Percentiles rank a stretch among this genome's conserved stretches.
These are phyloP conservation scores for Leccinum broughii DNA, from an alignment of 768 basidiomycete species.

Conservation along the genomic window DNA sequence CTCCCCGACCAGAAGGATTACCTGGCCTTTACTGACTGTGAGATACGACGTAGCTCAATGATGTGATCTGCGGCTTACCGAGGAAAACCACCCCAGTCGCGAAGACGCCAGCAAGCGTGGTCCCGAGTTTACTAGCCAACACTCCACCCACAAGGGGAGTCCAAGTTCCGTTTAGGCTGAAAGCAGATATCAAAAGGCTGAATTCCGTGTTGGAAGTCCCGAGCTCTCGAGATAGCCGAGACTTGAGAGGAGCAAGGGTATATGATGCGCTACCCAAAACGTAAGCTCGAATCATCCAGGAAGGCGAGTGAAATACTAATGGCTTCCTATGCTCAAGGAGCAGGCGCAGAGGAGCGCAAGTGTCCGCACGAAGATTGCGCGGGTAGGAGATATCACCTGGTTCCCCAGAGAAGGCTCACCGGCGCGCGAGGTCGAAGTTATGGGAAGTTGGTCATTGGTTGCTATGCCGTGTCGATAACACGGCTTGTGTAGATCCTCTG, in stretches of 20 bases:
- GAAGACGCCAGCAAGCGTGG: slow-evolving; percentile 67
- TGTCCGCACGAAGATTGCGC: slow-evolving; percentile 51
- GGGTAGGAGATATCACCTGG: slow-evolving; percentile 26
- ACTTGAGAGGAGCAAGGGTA: slow-evolving; percentile 78
- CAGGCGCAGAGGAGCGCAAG: slow-evolving; percentile 72
- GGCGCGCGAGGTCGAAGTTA: not conserved
- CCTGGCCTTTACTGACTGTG: slow-evolving; percentile 48
- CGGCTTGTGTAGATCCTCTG: not conserved
- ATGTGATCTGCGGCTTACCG: slow-evolving; percentile 37
- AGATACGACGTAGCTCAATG: slow-evolving; percentile 4
- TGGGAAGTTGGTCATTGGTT: not conserved
- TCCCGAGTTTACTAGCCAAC: slow-evolving; percentile 68
- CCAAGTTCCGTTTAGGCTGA: slow-evolving; percentile 72
- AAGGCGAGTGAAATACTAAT: slow-evolving; percentile 52
- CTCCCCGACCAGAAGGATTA: slow-evolving; percentile 67
- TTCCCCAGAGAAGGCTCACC: not conserved
- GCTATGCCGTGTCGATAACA: not conserved
- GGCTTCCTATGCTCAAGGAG: slow-evolving; percentile 72
- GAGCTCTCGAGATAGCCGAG: slow-evolving; percentile 62
- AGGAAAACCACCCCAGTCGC: slow-evolving; percentile 74
- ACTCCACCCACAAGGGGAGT: slow-evolving; percentile 80
- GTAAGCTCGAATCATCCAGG: slow-evolving; percentile 3
- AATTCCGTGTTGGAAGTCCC: slow-evolving; percentile 78
- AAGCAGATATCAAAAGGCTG: slow-evolving; percentile 73
- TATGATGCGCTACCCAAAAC: slow-evolving; percentile 56